A percentile compares a stretch with the other conserved stretches of the same genome.
phyloP scores from a whole-genome alignment of 2,329 filamentous ascomycete species.

The Allantophomopsis lycopodina region DNA sequence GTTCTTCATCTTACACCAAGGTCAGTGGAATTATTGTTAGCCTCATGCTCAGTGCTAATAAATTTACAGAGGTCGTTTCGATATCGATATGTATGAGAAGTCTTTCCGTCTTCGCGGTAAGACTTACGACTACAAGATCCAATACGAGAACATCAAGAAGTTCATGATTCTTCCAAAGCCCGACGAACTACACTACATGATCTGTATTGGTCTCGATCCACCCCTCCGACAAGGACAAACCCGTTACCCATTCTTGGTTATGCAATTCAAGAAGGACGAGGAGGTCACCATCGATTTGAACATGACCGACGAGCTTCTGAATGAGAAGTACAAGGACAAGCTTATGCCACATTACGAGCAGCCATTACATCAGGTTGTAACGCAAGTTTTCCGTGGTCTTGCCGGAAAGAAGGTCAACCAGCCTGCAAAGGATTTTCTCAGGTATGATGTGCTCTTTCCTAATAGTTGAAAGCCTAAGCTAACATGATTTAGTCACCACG shows the following conservation, averaged over 20 bases:
- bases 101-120: conserved; percentile 96
- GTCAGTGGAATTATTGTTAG: conserved; percentile 27
- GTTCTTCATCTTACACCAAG: conserved; percentile 92
- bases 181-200: conserved; percentile 92
- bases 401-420: conserved; percentile 91
- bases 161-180: conserved; percentile 98
- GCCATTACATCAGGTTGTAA: conserved; percentile 83
- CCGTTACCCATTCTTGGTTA: conserved; percentile 93
- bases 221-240: conserved; percentile 95
- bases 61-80: conserved; percentile 74
- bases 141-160: conserved; percentile 96
- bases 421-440: conserved; percentile 87
- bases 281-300: conserved; percentile 95
- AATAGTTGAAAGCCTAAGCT: conserved; percentile 9
- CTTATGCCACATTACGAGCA: conserved; percentile 83
- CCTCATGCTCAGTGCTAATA: conserved; percentile 8
- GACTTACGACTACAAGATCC: conserved; percentile 99
- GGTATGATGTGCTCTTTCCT: conserved; percentile 28
- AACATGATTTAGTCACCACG: conserved; percentile 52
- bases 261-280: conserved; percentile 97
- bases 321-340: conserved; percentile 80
- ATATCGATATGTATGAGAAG: conserved; percentile 98
- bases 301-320: conserved; percentile 79
- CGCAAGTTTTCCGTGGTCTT: conserved; percentile 87
- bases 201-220: conserved; percentile 87